A percentile compares a stretch with the other conserved stretches of the same genome.
Evolutionary conservation across 2,329 filamentous ascomycete species (phyloP).

Genomic region (Fusarium abutilonis): DNA sequence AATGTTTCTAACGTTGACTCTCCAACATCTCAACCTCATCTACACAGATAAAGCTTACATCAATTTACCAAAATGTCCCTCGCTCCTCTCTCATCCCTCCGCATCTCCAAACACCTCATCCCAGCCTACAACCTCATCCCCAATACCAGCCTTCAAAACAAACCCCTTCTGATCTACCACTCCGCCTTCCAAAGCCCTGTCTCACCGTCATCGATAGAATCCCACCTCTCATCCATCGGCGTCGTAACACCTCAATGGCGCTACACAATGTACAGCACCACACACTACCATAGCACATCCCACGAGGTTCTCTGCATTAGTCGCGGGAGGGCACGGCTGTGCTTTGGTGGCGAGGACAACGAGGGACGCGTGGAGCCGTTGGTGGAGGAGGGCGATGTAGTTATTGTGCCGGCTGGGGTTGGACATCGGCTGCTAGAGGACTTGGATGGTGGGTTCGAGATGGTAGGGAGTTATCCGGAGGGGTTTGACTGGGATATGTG

Average conservation of each 20-base stretch:
- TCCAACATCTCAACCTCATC: no score
- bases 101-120: slow-evolving; percentile 68
- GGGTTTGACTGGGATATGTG: slow-evolving; percentile 75
- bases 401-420: slow-evolving; percentile 73
- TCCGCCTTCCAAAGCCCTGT: slow-evolving; percentile 58
- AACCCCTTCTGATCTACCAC: slow-evolving; percentile 74
- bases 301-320: slow-evolving; percentile 73
- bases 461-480: slow-evolving; percentile 73
- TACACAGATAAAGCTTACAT: not conserved
- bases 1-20: no score
- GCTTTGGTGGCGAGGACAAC: slow-evolving; percentile 73
- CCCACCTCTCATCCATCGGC: slow-evolving; percentile 62
- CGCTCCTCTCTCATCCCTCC: slow-evolving; percentile 57
- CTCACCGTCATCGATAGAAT: slow-evolving; percentile 63
- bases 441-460: slow-evolving; percentile 63
- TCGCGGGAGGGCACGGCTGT: slow-evolving; percentile 66
- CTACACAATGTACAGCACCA: slow-evolving; percentile 73
- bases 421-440: slow-evolving; percentile 71
- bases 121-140: slow-evolving; percentile 65
- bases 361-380: slow-evolving; percentile 63
- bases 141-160: slow-evolving; percentile 71
- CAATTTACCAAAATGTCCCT: slow-evolving; percentile 18
- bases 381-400: slow-evolving; percentile 68
- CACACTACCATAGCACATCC: slow-evolving; percentile 73
- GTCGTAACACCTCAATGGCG: slow-evolving; percentile 72